Evolutionary conservation across 768 basidiomycete species (phyloP).

Genomic region (Xerocomus brunneocitrinus): DNA sequence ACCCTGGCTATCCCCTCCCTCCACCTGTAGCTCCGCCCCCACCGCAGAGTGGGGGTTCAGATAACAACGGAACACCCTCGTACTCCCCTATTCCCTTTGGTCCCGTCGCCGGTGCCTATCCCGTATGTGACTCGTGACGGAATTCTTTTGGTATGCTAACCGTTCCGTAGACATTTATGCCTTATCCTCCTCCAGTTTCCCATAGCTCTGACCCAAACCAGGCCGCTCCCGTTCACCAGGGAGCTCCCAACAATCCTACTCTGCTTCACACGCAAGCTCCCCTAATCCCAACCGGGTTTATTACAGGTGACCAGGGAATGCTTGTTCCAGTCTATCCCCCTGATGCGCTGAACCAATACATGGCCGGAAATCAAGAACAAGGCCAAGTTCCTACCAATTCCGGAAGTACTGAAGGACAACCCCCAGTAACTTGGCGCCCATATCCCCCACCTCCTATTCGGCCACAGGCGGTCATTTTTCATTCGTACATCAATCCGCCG

Average conservation of each 20-base stretch:
- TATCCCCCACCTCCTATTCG: conserved; percentile 32
- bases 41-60: conserved; percentile 33
- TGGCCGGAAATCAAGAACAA: conserved; percentile 43
- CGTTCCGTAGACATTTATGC: conserved; percentile 41
- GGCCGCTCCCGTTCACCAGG: conserved; percentile 13
- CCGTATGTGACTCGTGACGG: conserved; percentile 35
- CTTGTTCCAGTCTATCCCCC: conserved; percentile 67
- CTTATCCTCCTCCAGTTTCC: conserved; percentile 42
- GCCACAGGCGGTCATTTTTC: conserved; percentile 29
- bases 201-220: conserved; percentile 26
- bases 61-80: conserved; percentile 33
- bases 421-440: conserved; percentile 32
- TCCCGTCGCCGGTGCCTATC: conserved; percentile 33
- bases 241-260: conserved; percentile 11
- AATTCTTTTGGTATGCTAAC: conserved; percentile 5
- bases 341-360: conserved; percentile 66
- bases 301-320: conserved; percentile 69
- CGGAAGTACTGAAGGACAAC: conserved; percentile 27
- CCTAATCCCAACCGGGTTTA: conserved; percentile 60
- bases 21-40: conserved; percentile 21
- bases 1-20: conserved; percentile 41
- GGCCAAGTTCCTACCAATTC: conserved; percentile 13
- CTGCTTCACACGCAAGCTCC: conserved; percentile 44
- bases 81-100: conserved; percentile 35
- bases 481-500: conserved; percentile 27